Evolutionary conservation across 805 yeast genomes (phyloP), one percentile per base, ranked within the genome.

Genomic region (Lachancea quebecensis): DNA sequence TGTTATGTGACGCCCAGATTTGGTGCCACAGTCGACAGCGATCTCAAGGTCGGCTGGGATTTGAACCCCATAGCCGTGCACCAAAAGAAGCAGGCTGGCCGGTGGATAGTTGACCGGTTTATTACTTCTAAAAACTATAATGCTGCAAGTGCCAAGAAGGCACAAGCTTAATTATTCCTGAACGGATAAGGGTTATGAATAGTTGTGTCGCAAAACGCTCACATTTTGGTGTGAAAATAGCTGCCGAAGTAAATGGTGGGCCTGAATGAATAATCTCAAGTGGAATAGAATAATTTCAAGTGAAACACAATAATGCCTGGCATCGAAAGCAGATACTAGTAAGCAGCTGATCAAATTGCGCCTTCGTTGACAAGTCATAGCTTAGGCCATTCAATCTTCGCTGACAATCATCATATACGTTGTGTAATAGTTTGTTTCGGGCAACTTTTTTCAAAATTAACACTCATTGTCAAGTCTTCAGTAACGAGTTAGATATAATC

Each of bases 1-100:
- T 86, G 95, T 54, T 90, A 87, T 67, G 96, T 90, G 12, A 81
- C 88, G 41, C 97, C 98, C 1, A 69, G 96, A 45, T 79, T 85
- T 59, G 97, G 97, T 3, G 90, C 95, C 10, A 74, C 80, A 6
- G 71, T 82, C 36, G 95, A 95, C 10, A 74, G 80, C 35, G 96
- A 96, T 16, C 30, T 63, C 21, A 85, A 87, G 17, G 72, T 83
- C 25, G 96, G 96, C 8, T 91, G 96, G 95, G 96, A 91, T 55
- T 66, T 91, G 42, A 95, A 93, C 7, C 85, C 81, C 2, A 70
- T 82, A 25, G 82, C 87, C 60, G 93, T 89, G 2, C 69, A 70
- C 1, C 96, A 91, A 60, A 72, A 70, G 48, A 85, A 82, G 58
- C 62, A 70, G 6, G 66, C 73, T 31, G 93, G 95, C 0, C 70